These are phyloP conservation scores for Ephemerocybe angulata DNA, from an alignment of 768 basidiomycete genomes.

Conservation along the genomic window DNA sequence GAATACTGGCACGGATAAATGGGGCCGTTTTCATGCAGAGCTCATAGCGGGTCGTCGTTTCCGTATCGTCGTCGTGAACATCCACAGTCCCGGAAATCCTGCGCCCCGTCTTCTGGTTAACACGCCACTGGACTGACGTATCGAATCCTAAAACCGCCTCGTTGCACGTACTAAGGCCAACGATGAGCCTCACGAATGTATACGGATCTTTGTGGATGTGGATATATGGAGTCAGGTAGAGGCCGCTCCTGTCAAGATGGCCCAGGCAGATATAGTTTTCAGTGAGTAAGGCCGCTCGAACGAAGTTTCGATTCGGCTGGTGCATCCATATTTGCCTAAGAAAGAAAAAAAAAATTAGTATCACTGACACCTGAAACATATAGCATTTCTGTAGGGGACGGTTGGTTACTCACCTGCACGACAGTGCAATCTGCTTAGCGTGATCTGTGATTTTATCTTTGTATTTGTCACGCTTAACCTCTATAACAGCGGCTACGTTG, in stretches of 20 bases:
- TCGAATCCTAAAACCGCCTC: not conserved
- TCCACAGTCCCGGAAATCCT: not conserved
- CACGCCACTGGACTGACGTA: not conserved
- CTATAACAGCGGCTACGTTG: not conserved
- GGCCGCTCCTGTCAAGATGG: constrained; percentile 5
- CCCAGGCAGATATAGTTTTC: not conserved
- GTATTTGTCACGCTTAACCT: not conserved
- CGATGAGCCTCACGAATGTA: not conserved
- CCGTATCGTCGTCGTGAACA: not conserved
- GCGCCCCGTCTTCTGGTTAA: not conserved
- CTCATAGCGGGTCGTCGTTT: too few species aligned
- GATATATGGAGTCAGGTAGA: not conserved
- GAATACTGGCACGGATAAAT: too few species aligned
- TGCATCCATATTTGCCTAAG: constrained; percentile 2
- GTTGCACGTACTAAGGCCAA: not conserved
- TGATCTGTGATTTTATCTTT: not conserved
- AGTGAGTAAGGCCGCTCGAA: not conserved
- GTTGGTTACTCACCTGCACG: not conserved
- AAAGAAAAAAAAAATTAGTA: too few species aligned
- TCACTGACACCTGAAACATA: too few species aligned
- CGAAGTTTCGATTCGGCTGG: constrained; percentile 4
- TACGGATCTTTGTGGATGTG: not conserved
- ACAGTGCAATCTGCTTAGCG: not conserved
- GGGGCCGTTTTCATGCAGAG: too few species aligned
- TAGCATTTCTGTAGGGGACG: not conserved